These are phyloP conservation scores for Otatea glauca DNA, from an alignment of 176 grass and related monocot species.

Conservation along the genomic window DNA sequence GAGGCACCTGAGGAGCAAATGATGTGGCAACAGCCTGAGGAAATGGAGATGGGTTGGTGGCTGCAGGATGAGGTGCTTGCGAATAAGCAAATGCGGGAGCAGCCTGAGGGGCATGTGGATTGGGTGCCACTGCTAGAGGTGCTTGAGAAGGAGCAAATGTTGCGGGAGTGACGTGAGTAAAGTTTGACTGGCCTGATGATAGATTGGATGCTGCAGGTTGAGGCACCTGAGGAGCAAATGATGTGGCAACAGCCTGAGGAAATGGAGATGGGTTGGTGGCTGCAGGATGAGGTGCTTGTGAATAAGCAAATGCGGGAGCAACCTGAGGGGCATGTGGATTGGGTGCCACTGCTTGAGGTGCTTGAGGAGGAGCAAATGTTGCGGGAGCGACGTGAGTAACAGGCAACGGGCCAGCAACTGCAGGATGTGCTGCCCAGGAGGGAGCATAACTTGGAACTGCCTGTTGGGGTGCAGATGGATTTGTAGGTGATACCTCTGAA, in stretches of 20 bases:
- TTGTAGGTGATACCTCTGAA: conserved; percentile 36
- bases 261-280: conserved; percentile 33
- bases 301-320: conserved; percentile 34
- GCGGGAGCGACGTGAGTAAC: conserved; percentile 29
- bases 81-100: conserved; percentile 33
- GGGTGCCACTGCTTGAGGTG: conserved; percentile 36
- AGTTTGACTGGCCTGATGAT: not conserved
- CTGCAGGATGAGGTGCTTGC: conserved; percentile 42
- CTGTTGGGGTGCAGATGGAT: conserved; percentile 39
- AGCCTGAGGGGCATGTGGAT: conserved; percentile 40
- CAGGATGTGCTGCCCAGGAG: conserved; percentile 36
- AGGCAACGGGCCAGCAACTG: conserved; percentile 13
- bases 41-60: conserved; percentile 32
- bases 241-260: conserved; percentile 36
- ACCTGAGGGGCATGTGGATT: conserved; percentile 40
- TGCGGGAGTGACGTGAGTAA: conserved; percentile 31
- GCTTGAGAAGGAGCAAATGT: conserved; percentile 42
- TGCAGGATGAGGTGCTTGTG: conserved; percentile 42
- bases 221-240: conserved; percentile 46
- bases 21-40: conserved; percentile 41
- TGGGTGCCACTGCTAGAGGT: conserved; percentile 37
- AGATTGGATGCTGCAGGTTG: conserved; percentile 29
- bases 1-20: conserved; percentile 42
- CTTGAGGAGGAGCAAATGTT: conserved; percentile 43
- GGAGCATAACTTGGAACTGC: conserved; percentile 38